phyloP scores from a whole-genome alignment of 495 filamentous ascomycete species.

The Aspergillus affinis region DNA sequence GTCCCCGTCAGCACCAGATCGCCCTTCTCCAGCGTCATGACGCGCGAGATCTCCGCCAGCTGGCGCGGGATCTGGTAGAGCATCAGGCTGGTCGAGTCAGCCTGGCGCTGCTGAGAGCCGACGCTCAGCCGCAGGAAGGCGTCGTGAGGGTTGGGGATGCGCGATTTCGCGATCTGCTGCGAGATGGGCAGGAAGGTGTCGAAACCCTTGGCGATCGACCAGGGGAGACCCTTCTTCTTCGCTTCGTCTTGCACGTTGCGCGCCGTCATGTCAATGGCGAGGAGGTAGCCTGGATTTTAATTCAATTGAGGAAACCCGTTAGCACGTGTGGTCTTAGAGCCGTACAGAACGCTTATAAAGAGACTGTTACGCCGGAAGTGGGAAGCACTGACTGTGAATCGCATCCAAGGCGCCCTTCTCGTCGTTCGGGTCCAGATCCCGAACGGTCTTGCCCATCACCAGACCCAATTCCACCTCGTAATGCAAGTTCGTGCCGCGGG shows the following conservation, averaged over 20 bases:
- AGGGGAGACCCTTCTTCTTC: slow-evolving; percentile 95
- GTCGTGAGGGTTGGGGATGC: slow-evolving; percentile 83
- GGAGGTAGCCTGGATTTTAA: slow-evolving; percentile 64
- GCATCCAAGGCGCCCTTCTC: slow-evolving; percentile 53
- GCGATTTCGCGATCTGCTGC: slow-evolving; percentile 70
- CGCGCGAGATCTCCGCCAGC: slow-evolving; percentile 83
- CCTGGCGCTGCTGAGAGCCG: slow-evolving; percentile 70
- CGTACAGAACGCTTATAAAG: too few species aligned
- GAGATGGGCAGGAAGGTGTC: slow-evolving; percentile 93
- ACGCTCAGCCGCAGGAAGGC: slow-evolving; percentile 81
- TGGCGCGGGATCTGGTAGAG: slow-evolving; percentile 85
- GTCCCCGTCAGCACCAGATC: slow-evolving; percentile 94
- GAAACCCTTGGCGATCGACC: slow-evolving; percentile 94
- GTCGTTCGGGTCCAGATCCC: slow-evolving; percentile 66
- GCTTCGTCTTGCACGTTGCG: slow-evolving; percentile 92
- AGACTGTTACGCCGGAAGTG: too few species aligned
- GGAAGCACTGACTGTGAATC: slow-evolving; percentile 44
- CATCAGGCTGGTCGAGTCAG: slow-evolving; percentile 89
- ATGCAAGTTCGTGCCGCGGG: slow-evolving; percentile 78
- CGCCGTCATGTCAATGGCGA: slow-evolving; percentile 91
- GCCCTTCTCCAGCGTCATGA: slow-evolving; percentile 91
- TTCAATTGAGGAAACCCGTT: neutral
- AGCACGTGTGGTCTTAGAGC: too few species aligned
- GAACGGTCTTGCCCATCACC: slow-evolving; percentile 74
- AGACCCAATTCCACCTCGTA: slow-evolving; percentile 95